These are phyloP conservation scores for Bimuria novae-zelandiae DNA, from an alignment of 2,329 filamentous ascomycete genomes.

Conservation along the genomic window DNA sequence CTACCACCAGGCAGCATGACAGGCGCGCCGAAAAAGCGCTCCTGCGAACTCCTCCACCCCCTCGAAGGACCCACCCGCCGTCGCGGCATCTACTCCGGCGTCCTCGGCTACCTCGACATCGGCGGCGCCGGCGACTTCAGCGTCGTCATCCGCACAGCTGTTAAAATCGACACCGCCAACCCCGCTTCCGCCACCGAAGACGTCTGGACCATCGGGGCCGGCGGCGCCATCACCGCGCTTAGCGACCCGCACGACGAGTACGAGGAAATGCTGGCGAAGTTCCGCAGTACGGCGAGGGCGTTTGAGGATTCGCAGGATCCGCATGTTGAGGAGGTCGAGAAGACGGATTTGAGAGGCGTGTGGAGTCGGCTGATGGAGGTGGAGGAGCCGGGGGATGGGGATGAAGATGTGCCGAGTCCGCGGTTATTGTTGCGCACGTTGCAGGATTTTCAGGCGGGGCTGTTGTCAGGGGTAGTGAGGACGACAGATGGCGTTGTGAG, in stretches of 20 bases:
- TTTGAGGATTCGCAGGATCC: constrained; percentile 26
- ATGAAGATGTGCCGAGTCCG: background rate
- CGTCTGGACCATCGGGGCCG: constrained; percentile 83
- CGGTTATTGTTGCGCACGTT: constrained; percentile 6
- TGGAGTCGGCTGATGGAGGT: constrained; percentile 2
- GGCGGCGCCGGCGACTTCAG: constrained; percentile 87
- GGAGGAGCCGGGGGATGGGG: background rate
- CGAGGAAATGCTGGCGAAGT: constrained; percentile 75
- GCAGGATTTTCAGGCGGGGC: constrained; percentile 9
- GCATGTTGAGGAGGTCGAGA: constrained; percentile 10
- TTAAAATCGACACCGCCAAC: constrained; percentile 48
- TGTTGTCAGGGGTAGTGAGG: background rate
- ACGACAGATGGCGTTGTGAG: background rate
- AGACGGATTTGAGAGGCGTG: background rate
- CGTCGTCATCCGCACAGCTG: constrained; percentile 84
- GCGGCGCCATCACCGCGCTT: constrained; percentile 84
- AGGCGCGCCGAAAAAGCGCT: constrained; percentile 90
- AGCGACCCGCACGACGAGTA: constrained; percentile 81
- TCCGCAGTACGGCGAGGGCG: constrained; percentile 39
- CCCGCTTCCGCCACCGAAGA: constrained; percentile 46
- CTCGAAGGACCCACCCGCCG: constrained; percentile 68
- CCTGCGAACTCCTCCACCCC: constrained; percentile 75
- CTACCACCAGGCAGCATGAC: constrained; percentile 96
- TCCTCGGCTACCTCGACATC: constrained; percentile 87
- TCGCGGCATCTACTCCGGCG: constrained; percentile 82